Percentiles rank a stretch among this genome's conserved stretches.
Evolutionary conservation across 805 yeast genomes (phyloP).

Genomic region (Saturnispora bothae): DNA sequence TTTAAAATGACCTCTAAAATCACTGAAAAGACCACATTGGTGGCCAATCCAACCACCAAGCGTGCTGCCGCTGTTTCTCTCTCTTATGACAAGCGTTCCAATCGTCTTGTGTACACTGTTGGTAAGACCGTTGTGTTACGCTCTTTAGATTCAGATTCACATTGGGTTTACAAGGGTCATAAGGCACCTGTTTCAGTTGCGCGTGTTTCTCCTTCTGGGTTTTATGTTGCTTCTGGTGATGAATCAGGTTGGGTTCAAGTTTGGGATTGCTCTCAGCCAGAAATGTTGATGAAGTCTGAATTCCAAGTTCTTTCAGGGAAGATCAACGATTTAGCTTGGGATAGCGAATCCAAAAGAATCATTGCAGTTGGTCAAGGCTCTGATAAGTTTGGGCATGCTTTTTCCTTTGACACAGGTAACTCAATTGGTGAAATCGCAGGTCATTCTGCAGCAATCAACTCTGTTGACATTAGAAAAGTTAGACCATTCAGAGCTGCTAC

Average conservation of each 20-base stretch:
- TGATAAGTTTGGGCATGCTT: conserved; percentile 85
- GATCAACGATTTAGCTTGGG: conserved; percentile 83
- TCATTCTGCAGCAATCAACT: conserved; percentile 73
- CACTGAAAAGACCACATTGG: conserved; percentile 29
- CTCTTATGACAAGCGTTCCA: conserved; percentile 59
- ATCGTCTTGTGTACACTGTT: conserved; percentile 68
- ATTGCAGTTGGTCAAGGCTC: conserved; percentile 95
- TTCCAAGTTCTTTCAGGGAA: conserved; percentile 66
- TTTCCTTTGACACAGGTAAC: conserved; percentile 91
- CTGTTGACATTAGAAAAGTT: conserved; percentile 71
- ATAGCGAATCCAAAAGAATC: conserved; percentile 71
- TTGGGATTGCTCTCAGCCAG: conserved; percentile 63
- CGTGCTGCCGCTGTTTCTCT: conserved; percentile 63
- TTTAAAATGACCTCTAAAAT: conserved; percentile 14
- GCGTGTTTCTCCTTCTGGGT: conserved; percentile 80
- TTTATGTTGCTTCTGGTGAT: conserved; percentile 86
- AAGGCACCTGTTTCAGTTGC: conserved; percentile 68
- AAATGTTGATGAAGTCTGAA: conserved; percentile 62
- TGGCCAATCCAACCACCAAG: conserved; percentile 74
- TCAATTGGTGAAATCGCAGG: conserved; percentile 96
- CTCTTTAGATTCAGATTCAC: conserved; percentile 44
- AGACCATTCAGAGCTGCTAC: conserved; percentile 93
- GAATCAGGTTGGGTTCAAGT: conserved; percentile 80
- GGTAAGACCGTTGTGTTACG: conserved; percentile 75
- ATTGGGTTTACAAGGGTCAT: conserved; percentile 53